A percentile compares a stretch with the other conserved stretches of the same genome.
phyloP scores from a whole-genome alignment of 2,329 filamentous ascomycete species.

The Emergomyces africanus region DNA sequence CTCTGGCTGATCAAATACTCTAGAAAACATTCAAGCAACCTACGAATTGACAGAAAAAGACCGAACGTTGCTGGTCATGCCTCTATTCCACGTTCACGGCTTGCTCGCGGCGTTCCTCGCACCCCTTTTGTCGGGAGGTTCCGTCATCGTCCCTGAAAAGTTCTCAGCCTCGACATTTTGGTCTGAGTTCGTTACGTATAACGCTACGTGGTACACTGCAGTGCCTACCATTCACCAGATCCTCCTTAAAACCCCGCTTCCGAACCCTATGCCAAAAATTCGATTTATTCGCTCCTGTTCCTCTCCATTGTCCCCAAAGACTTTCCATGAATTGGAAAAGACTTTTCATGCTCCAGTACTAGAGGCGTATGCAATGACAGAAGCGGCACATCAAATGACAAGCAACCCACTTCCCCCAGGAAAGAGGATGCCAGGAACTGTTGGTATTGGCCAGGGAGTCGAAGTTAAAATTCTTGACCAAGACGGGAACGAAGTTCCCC shows the following conservation, averaged over 20 bases:
- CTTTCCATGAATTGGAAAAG: slow-evolving; percentile 65
- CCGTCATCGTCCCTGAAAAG: slow-evolving; percentile 62
- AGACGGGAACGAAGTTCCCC: slow-evolving; percentile 52
- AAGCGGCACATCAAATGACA: slow-evolving; percentile 49
- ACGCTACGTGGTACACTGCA: slow-evolving; percentile 84
- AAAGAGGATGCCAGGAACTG: slow-evolving; percentile 67
- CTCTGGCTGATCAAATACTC: slow-evolving; percentile 4
- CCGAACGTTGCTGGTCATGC: slow-evolving; percentile 79
- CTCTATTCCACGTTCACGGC: slow-evolving; percentile 84
- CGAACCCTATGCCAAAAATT: slow-evolving; percentile 56
- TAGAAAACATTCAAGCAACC: slow-evolving; percentile 64
- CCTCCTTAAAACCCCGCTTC: slow-evolving; percentile 59
- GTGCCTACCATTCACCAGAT: slow-evolving; percentile 92
- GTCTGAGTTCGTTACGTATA: slow-evolving; percentile 58
- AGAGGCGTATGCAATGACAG: slow-evolving; percentile 88
- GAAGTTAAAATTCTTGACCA: slow-evolving; percentile 66
- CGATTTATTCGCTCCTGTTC: slow-evolving; percentile 84
- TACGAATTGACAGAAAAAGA: slow-evolving; percentile 60
- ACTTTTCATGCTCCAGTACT: slow-evolving; percentile 67
- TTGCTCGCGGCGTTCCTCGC: slow-evolving; percentile 71
- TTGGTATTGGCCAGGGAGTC: slow-evolving; percentile 72
- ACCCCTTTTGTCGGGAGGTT: slow-evolving; percentile 61
- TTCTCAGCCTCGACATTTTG: slow-evolving; percentile 80
- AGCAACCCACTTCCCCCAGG: slow-evolving; percentile 54
- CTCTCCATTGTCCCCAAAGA: slow-evolving; percentile 68